Evolutionary conservation across 345 rosid species (phyloP), one percentile per base, ranked within the genome.

Genomic region (Garcia nutans): DNA sequence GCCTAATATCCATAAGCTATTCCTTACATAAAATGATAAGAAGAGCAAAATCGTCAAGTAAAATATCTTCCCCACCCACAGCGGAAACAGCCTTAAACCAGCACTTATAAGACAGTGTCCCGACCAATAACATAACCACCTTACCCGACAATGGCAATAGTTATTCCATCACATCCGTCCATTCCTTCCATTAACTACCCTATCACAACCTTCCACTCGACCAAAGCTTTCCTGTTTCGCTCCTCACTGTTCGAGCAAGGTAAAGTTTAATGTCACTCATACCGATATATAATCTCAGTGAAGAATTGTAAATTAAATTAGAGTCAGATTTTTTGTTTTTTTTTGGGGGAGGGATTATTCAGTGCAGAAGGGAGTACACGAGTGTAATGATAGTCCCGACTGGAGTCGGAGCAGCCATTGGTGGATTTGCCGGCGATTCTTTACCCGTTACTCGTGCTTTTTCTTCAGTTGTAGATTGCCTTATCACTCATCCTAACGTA

Each of bases 401-500:
- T 0, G 89, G 91, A 41, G 89, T 87, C 1, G 91, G 91, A 3
- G 91, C 91, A 23, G 59, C 86, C 65, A 84, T 87, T 19, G 93
- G 91, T 49, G 91, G 93, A 19, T 89, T 74, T 60, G 91, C 91
- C 13, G 93, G 91, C 6, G 93, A 89, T 74, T 89, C 90, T 26
- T 73, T 88, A 77, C 89, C 93, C 0, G 86, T 88, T 55, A 88
- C 88, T 76, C 88, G 89, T 13, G 84, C 91, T 28, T 79, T 88
- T 37, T 84, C 91, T 61, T 81, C 90, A 19, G 87, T 86, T 45
- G 91, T 88, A 3, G 93, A 88, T 83, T 89, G 91, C 76, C 91
- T 89, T 70, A 85, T 89, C 68, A 81, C 88, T 12, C 91, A 89
- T 68, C 93, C 90, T 26, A 89, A 88, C 63, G 90, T 89, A 79